Base-by-base conservation (phyloP, 768 basidiomycete genomes). In the Gyrodon lividus region DNA sequence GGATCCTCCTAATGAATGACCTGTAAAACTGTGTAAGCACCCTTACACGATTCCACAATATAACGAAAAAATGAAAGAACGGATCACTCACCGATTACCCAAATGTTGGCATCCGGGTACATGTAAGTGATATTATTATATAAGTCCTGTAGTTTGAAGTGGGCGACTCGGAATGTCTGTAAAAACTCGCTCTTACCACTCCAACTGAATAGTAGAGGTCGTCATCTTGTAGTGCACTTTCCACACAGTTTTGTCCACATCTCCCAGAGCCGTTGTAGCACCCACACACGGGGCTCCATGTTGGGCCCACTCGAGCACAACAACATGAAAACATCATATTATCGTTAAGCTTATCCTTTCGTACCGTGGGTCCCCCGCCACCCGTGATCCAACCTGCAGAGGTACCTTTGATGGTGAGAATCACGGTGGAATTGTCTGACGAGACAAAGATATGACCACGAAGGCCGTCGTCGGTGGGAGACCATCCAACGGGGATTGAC, bases 281-380 rank as follows among this genome's bases (percentile, higher is more conserved):
- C 43, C 81, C 87, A 65, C 96, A 98, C 1, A 97, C 96, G 0
- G 96, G 78, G 17, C 81, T 83, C 96, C 96, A 98, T 0, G 91
- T 91, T 47, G 92, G 90, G 30, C 89, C 92, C n/a, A 98, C 90
- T 6, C 89, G 79, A 2, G 93, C 95, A 62, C 96, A 98, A 68
- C 96, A 98, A 70, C 96, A 98, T 4, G 92, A 88, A 73, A 96
- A 96, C 30, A 98, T 72, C n/a, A 95, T 72, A 63, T 96, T 98
- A 61, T 98, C 95, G 70, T 98, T 98, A 51, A 86, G 70, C 71
- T 94, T 96, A 74, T 98, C 96, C 69, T 89, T 97, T 62, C 77
- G 79, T 35, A 82, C 78, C 8, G 95, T 97, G 12, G 89, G 86
- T 5, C 93, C 92, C 2, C 89, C 86, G 16, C 82, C 83, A 7